Conservation (phyloP, 164 flowering plant genomes). For the Macadamia integrifolia region DNA sequence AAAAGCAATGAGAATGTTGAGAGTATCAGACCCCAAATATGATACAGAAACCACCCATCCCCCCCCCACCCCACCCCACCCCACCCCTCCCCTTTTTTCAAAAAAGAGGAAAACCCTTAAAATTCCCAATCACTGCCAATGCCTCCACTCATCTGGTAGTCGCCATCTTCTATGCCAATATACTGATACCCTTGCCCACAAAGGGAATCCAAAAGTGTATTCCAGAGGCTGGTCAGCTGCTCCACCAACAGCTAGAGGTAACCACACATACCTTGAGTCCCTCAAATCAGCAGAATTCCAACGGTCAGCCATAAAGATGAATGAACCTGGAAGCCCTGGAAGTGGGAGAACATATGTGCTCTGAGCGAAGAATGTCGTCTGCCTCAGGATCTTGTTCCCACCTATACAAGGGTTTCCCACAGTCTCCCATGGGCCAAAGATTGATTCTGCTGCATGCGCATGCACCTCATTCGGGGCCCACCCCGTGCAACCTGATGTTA, state of each 20-base stretch:
- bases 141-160: conserved; percentile 52
- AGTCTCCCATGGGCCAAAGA: conserved; percentile 95
- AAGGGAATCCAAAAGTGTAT: conserved; percentile 80
- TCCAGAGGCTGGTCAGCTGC: conserved; percentile 78
- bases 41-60: not conserved
- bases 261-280: conserved; percentile 93
- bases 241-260: conserved; percentile 78
- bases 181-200: conserved; percentile 93
- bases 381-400: conserved; percentile 62
- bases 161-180: conserved; percentile 94
- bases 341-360: conserved; percentile 80
- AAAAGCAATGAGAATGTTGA: not conserved
- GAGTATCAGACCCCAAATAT: not conserved
- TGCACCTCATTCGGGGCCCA: conserved; percentile 97
- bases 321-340: conserved; percentile 51
- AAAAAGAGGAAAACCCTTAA: not conserved
- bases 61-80: too few species aligned
- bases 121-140: not conserved
- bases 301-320: conserved; percentile 87
- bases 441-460: conserved; percentile 89
- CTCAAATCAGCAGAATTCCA: conserved; percentile 84
- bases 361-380: conserved; percentile 81
- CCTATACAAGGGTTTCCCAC: conserved; percentile 91
- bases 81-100: too few species aligned
- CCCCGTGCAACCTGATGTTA: conserved; percentile 94